phyloP scores from a whole-genome alignment of 306 rosid species.

The Alnus glutinosa region DNA sequence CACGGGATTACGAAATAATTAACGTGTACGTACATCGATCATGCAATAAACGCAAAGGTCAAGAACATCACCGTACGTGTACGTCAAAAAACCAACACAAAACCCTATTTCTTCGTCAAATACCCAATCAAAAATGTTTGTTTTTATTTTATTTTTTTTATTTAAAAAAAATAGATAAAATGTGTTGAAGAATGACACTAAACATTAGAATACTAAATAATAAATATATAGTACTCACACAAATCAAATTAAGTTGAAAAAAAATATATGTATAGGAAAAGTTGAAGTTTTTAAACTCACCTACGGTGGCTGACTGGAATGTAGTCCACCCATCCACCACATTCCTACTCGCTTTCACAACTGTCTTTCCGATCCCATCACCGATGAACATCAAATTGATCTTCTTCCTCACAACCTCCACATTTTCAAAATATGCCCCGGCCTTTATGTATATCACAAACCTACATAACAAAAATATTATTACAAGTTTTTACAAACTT shows the following conservation, averaged over 20 bases:
- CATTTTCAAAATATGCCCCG: constrained; percentile 83
- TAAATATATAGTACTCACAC: neutral
- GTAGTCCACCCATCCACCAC: constrained; percentile 90
- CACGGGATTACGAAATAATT: neutral
- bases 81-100: too few relatives aligned
- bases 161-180: too few relatives aligned
- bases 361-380: constrained; percentile 80
- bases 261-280: neutral
- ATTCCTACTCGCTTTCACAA: constrained; percentile 74
- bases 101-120: too few relatives aligned
- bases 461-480: constrained; percentile 29
- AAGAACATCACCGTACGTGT: neutral
- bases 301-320: constrained; percentile 84
- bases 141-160: too few relatives aligned
- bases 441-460: constrained; percentile 77
- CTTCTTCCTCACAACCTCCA: constrained; percentile 70
- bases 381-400: constrained; percentile 74
- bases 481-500: too few relatives aligned
- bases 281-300: constrained; percentile 37
- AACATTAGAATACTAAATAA: too few relatives aligned
- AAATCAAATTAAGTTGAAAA: neutral
- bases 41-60: neutral
- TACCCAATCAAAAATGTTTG: too few relatives aligned
- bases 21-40: neutral
- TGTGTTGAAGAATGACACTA: too few relatives aligned